A percentile compares a stretch with the other conserved stretches of the same genome.
These are phyloP conservation scores for Hypomontagnella submonticulosa DNA, from an alignment of 495 filamentous ascomycete genomes.

Conservation along the genomic window DNA sequence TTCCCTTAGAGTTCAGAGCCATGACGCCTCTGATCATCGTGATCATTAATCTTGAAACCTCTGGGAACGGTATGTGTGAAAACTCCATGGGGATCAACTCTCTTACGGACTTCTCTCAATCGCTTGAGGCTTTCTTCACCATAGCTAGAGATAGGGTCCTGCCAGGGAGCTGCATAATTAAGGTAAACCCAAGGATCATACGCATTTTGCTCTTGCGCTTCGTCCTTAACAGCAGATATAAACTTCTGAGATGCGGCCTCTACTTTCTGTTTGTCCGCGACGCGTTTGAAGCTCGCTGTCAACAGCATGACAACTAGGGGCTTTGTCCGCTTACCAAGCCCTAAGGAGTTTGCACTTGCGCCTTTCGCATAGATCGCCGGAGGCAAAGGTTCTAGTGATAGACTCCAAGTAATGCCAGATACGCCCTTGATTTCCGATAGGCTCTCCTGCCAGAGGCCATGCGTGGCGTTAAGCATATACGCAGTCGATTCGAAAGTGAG, in stretches of 20 bases:
- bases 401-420: constrained; percentile 25
- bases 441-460: constrained; percentile 36
- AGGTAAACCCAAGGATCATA: constrained; percentile 43
- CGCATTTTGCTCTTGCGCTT: constrained; percentile 19
- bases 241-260: constrained; percentile 11
- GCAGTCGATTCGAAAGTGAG: constrained; percentile 18
- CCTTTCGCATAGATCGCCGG: constrained; percentile 56
- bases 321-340: constrained; percentile 51
- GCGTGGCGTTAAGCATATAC: constrained; percentile 31
- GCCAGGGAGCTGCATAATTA: constrained; percentile 53
- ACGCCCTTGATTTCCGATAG: constrained; percentile 3
- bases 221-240: constrained; percentile 8
- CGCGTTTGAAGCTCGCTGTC: constrained; percentile 7
- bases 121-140: constrained; percentile 54
- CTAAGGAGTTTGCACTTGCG: constrained; percentile 60
- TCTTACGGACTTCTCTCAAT: constrained; percentile 47
- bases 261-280: constrained; percentile 14
- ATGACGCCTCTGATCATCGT: no score
- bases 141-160: constrained; percentile 58
- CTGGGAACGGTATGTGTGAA: constrained; percentile 56
- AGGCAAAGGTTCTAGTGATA: constrained; percentile 53
- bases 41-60: constrained; percentile 47
- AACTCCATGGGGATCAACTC: constrained; percentile 58
- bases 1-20: no score
- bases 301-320: constrained; percentile 8